These are phyloP conservation scores for Penicillium sp. DNA, from an alignment of 2,329 filamentous ascomycete genomes.

Conservation along the genomic window DNA sequence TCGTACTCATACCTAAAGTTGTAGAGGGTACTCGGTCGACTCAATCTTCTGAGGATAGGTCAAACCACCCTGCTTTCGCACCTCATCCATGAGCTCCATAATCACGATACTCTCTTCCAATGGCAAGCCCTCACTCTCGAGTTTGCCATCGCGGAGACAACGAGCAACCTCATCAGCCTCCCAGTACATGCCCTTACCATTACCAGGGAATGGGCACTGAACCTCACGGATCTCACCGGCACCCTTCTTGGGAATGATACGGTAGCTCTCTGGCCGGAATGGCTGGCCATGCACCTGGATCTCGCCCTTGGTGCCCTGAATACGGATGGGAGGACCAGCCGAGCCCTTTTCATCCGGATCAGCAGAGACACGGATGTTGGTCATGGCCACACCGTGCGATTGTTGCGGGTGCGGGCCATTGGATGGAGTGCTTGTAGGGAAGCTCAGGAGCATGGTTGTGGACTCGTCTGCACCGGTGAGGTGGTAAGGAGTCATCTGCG, in stretches of 20 bases:
- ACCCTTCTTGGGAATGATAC: conserved; percentile 49
- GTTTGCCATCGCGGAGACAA: conserved; percentile 65
- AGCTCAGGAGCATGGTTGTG: conserved; percentile 68
- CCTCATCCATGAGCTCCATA: conserved; percentile 72
- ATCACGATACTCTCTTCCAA: conserved; percentile 71
- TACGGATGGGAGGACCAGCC: conserved; percentile 60
- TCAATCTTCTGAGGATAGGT: conserved; percentile 60
- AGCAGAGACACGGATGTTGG: conserved; percentile 53
- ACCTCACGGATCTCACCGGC: conserved; percentile 40
- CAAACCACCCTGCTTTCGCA: conserved; percentile 54
- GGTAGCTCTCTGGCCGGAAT: conserved; percentile 59
- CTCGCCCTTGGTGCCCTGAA: conserved; percentile 72
- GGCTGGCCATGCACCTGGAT: conserved; percentile 69
- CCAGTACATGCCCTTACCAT: conserved; percentile 80
- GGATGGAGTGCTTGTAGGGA: conserved; percentile 50
- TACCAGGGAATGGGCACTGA: conserved; percentile 42
- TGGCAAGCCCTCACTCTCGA: conserved; percentile 63
- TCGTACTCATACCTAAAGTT: conserved; percentile 22
- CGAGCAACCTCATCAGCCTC: conserved; percentile 71
- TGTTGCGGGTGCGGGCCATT: conserved; percentile 37
- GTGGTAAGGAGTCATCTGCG: conserved; percentile 62
- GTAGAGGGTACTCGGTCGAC: conserved; percentile 47
- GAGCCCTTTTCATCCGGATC: conserved; percentile 54
- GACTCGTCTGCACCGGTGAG: conserved; percentile 66
- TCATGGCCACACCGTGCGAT: conserved; percentile 64